Conservation (phyloP, 148 eudicot species). For the Mesembryanthemum crystallinum region DNA sequence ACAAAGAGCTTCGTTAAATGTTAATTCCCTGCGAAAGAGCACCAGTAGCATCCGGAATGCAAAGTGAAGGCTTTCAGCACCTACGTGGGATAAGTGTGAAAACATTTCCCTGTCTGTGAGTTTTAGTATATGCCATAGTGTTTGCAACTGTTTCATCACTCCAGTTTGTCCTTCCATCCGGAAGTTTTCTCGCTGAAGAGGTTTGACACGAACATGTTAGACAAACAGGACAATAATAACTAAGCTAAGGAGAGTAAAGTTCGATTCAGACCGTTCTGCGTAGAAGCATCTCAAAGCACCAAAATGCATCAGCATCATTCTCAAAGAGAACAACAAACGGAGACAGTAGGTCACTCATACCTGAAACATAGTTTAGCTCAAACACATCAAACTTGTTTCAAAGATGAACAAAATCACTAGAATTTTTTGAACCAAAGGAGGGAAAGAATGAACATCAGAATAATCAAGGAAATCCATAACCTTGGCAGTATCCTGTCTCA, state of each 20-base stretch:
- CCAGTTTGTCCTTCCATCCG: constrained; percentile 98
- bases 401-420: not conserved
- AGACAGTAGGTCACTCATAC: constrained; percentile 95
- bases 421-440: not conserved
- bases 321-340: constrained; percentile 96
- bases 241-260: constrained; percentile 7
- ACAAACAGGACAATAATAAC: not conserved
- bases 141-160: constrained; percentile 93
- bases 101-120: constrained; percentile 83
- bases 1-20: constrained; percentile 87
- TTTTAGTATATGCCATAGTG: constrained; percentile 83
- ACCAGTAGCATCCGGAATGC: constrained; percentile 97
- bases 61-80: constrained; percentile 99
- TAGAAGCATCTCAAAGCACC: constrained; percentile 99
- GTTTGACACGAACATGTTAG: constrained; percentile 19
- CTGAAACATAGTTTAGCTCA: constrained; percentile 41
- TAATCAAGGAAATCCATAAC: constrained; percentile 34
- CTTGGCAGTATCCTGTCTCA: constrained; percentile 98
- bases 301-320: constrained; percentile 98
- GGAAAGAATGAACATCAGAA: constrained; percentile 8
- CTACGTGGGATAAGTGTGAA: constrained; percentile 77
- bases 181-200: constrained; percentile 77
- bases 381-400: constrained; percentile 1
- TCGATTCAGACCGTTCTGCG: constrained; percentile 70
- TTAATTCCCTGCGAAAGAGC: constrained; percentile 90